Evolutionary conservation across 2,329 filamentous ascomycete genomes (phyloP).

Genomic region (Microdochium nivale): DNA sequence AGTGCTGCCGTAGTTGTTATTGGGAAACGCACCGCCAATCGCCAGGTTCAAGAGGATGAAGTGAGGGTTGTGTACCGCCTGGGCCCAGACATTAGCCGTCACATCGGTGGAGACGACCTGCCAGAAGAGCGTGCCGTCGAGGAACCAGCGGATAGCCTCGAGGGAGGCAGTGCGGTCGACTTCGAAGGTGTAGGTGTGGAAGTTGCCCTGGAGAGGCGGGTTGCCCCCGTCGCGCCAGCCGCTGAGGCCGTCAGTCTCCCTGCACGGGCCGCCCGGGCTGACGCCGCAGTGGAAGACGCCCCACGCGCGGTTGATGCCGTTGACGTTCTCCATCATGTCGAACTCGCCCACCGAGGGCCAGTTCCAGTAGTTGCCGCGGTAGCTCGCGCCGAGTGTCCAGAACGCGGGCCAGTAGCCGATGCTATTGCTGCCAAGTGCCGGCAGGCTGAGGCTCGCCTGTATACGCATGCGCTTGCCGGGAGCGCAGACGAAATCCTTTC

Average conservation of each 20-base stretch:
- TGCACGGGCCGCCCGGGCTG: conserved; percentile 20
- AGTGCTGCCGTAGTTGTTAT: conserved; percentile 12
- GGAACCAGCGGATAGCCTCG: conserved; percentile 15
- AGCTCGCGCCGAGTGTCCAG: conserved; percentile 31
- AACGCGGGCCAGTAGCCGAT: conserved; percentile 34
- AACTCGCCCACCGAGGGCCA: conserved; percentile 28
- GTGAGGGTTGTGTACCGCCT: conserved; percentile 14
- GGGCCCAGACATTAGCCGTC: conserved; percentile 12
- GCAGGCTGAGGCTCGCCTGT: conserved; percentile 3
- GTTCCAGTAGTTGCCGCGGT: conserved; percentile 25
- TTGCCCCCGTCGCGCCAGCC: conserved; percentile 4
- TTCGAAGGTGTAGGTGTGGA: conserved; percentile 19
- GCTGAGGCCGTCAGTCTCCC: conserved; percentile 15
- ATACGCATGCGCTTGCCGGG: conserved; percentile 15
- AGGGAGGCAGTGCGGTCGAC: conserved; percentile 10
- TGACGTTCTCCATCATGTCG: conserved; percentile 21
- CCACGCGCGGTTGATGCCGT: conserved; percentile 12
- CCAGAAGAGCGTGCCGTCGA: conserved; percentile 12
- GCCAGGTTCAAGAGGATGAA: conserved; percentile 18
- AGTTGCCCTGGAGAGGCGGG: conserved; percentile 10
- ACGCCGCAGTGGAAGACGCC: conserved; percentile 17
- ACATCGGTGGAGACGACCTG: conserved; percentile 12
- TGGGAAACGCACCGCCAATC: conserved; percentile 18
- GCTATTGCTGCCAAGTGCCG: conserved; percentile 2
- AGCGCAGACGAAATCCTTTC: conserved; percentile 23